These are phyloP conservation scores for Aspergillus ochraceoroseus DNA, from an alignment of 2,329 filamentous ascomycete species.

Conservation along the genomic window DNA sequence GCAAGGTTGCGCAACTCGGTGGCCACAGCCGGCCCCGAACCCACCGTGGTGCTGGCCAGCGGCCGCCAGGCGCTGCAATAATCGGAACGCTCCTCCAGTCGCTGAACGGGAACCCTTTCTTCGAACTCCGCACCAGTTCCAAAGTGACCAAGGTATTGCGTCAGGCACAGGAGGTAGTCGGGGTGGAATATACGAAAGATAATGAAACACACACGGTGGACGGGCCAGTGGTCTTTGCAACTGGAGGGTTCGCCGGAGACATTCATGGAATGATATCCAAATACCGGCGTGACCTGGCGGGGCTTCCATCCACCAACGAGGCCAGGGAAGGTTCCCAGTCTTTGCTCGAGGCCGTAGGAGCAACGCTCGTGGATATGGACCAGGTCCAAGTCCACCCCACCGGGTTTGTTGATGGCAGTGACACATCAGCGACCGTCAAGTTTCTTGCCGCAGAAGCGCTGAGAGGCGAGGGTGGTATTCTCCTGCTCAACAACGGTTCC, in stretches of 20 bases:
- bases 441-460: constrained; percentile 61
- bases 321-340: constrained; percentile 52
- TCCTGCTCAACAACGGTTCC: constrained; percentile 46
- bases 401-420: constrained; percentile 56
- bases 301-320: constrained; percentile 61
- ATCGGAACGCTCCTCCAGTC: constrained; percentile 51
- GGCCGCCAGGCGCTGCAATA: constrained; percentile 58
- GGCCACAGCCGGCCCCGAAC: constrained; percentile 56
- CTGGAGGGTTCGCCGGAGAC: constrained; percentile 61
- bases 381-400: constrained; percentile 61
- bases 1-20: constrained; percentile 55
- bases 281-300: constrained; percentile 56
- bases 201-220: constrained; percentile 34
- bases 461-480: constrained; percentile 58
- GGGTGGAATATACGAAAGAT: constrained; percentile 50
- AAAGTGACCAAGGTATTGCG: constrained; percentile 52
- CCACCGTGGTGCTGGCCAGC: constrained; percentile 52
- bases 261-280: constrained; percentile 52
- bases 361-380: constrained; percentile 45
- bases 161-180: constrained; percentile 40
- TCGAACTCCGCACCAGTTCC: constrained; percentile 50
- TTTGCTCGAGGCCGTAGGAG: constrained; percentile 40
- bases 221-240: constrained; percentile 57
- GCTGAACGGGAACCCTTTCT: constrained; percentile 48
- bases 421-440: constrained; percentile 48